phyloP scores from a whole-genome alignment of 169 alveolate genomes.

The Eimeria tenella region DNA sequence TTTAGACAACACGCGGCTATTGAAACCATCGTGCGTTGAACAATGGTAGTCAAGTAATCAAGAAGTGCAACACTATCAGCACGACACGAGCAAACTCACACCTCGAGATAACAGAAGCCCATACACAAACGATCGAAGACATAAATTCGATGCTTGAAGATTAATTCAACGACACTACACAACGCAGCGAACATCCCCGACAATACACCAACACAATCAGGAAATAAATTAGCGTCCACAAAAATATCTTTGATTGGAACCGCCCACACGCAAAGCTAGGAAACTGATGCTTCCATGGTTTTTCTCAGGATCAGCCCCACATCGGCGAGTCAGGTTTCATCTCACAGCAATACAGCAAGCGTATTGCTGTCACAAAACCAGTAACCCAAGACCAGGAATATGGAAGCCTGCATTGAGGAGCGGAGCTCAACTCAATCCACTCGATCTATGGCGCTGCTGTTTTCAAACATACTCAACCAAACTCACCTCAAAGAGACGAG shows the following conservation, averaged over 20 bases:
- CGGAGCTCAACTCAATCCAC: constrained; percentile 69
- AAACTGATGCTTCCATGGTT: constrained; percentile 68
- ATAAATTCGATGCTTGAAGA: background rate
- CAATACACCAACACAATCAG: too few species aligned
- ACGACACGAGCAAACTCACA: too few species aligned
- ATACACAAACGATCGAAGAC: background rate
- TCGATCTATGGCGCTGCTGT: constrained; percentile 69
- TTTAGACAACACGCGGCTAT: too few species aligned
- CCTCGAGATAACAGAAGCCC: too few species aligned
- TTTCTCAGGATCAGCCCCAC: constrained; percentile 73
- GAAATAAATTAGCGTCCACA: background rate
- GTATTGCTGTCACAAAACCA: background rate
- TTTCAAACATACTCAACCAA: constrained; percentile 61
- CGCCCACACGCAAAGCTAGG: background rate
- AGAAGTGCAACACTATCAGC: background rate
- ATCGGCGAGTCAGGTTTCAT: constrained; percentile 51
- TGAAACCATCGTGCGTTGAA: too few species aligned
- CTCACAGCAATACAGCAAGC: background rate
- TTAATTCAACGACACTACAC: background rate
- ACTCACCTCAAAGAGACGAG: background rate
- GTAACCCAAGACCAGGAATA: constrained; percentile 74
- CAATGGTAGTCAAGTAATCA: too few species aligned
- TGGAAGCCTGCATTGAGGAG: constrained; percentile 74
- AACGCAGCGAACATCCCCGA: too few species aligned
- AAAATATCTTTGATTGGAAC: background rate